Evolutionary conservation across 1,284 basidiomycete species (phyloP), one percentile per base, ranked within the genome.

Genomic region (Trichosporon faecale): DNA sequence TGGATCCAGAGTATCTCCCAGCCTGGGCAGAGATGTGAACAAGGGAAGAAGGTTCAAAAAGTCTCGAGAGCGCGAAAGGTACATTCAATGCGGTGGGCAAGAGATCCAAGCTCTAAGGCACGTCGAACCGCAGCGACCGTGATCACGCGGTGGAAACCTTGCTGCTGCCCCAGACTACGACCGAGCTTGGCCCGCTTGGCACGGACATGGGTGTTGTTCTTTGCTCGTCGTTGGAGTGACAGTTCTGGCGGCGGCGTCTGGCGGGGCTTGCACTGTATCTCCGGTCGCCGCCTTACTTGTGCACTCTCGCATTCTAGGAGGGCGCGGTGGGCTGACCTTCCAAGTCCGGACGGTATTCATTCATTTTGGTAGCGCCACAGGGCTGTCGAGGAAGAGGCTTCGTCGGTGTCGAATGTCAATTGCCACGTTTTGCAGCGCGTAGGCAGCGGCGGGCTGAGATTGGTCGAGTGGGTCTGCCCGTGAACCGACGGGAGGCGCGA

Each of bases 1-100:
- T 74, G 29, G 77, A 80, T 52, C 63, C 46, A 25, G 61, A 52
- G 9, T 68, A 72, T 65, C 73, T 73, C 35, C 80, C 81, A 11
- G 65, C 67, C 2, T 83, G 81, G 81, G 73, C 67, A 21, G 35
- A 64, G 63, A 33, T 61, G 57, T 61, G 57, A 61, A 61, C 29
- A 18, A 18, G 57, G 57, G 57, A 31, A 61, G 57, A n/a, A 31
- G 57, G 27, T 31, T 31, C 27, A n/a, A n/a, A n/a, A n/a, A 31
- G 35, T 31, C 40, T 27, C 64, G 21, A 29, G 64, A 21, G 25
- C 27, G 18, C 7, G 7, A n/a, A 29, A 61, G 57, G 57, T 31
- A 61, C 57, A 61, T 6, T 61, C 8, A 61, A 61, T 61, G 57
- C 29, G 57, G 57, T 61, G 57, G 57, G 57, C 57, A 31, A 61